Evolutionary conservation across 306 rosid genomes (phyloP).

Genomic region (Cucurbita pepo): DNA sequence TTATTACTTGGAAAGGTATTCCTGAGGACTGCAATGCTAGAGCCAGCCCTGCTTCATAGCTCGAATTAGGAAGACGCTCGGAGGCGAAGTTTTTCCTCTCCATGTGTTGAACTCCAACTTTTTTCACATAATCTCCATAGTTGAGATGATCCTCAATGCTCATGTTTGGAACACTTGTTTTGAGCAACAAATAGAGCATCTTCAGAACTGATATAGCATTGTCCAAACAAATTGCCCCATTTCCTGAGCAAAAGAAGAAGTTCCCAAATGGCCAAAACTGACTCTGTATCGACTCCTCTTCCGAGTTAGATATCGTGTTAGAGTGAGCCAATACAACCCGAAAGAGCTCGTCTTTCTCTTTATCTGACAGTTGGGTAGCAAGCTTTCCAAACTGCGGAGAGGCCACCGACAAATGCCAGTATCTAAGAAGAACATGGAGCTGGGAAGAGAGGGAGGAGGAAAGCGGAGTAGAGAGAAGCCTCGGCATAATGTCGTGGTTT

Average conservation of each 20-base stretch:
- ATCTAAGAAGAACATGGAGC: constrained; percentile 32
- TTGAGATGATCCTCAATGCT: constrained; percentile 66
- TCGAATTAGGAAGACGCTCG: constrained; percentile 31
- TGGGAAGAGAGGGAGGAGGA: constrained; percentile 23
- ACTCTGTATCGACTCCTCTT: constrained; percentile 15
- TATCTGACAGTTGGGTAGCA: constrained; percentile 22
- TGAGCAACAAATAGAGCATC: constrained; percentile 60
- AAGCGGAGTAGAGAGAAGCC: constrained; percentile 55
- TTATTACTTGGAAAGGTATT: constrained; percentile 39
- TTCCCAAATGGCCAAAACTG: constrained; percentile 64
- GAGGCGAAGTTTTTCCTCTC: constrained; percentile 17
- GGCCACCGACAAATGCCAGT: constrained; percentile 52
- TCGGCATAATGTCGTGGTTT: constrained; percentile 70
- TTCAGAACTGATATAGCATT: constrained; percentile 33
- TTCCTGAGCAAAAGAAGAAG: constrained; percentile 47
- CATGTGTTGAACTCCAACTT: constrained; percentile 24
- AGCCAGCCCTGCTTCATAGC: constrained; percentile 67
- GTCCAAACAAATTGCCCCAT: constrained; percentile 65
- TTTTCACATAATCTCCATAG: constrained; percentile 49
- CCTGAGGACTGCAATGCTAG: constrained; percentile 58
- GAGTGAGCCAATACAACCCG: constrained; percentile 23
- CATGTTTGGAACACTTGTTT: constrained; percentile 23
- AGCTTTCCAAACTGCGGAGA: constrained; percentile 20
- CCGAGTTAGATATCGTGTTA: constrained; percentile 22
- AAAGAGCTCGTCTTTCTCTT: constrained; percentile 28